Evolutionary conservation across 2,329 filamentous ascomycete species (phyloP).

Genomic region (Colletotrichum sp.): DNA sequence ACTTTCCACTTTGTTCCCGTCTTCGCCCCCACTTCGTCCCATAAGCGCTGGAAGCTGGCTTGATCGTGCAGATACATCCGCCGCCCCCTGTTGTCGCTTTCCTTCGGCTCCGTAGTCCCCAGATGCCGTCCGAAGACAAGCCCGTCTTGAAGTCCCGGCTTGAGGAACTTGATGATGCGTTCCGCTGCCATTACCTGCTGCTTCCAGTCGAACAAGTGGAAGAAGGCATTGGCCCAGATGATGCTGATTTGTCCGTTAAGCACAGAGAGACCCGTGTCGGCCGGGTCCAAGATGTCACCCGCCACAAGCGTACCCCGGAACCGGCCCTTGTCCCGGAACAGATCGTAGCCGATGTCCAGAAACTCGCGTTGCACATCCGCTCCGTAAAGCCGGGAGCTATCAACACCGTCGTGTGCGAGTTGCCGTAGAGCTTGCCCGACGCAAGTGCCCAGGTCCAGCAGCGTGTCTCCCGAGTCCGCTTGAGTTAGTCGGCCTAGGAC

Average conservation of each 20-base stretch:
- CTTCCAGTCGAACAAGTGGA: constrained; percentile 54
- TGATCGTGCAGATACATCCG: constrained; percentile 51
- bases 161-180: constrained; percentile 50
- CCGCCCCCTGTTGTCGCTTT: constrained; percentile 26
- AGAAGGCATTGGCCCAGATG: constrained; percentile 55
- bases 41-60: constrained; percentile 55
- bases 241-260: constrained; percentile 49
- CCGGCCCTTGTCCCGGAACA: constrained; percentile 63
- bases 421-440: constrained; percentile 56
- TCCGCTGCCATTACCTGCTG: constrained; percentile 50
- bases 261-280: constrained; percentile 35
- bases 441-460: constrained; percentile 57
- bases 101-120: constrained; percentile 38
- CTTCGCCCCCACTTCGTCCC: constrained; percentile 55
- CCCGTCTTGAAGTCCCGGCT: constrained; percentile 45
- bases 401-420: constrained; percentile 54
- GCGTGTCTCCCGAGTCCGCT: constrained; percentile 39
- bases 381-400: constrained; percentile 52
- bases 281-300: constrained; percentile 53
- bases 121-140: constrained; percentile 59
- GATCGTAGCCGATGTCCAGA: constrained; percentile 64
- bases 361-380: constrained; percentile 55
- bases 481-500: constrained; percentile 46
- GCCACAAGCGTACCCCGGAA: constrained; percentile 53
- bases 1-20: constrained; percentile 57